phyloP scores from a whole-genome alignment of 371 early-diverging fungal genomes.

The Homolaphlyctis polyrhiza region DNA sequence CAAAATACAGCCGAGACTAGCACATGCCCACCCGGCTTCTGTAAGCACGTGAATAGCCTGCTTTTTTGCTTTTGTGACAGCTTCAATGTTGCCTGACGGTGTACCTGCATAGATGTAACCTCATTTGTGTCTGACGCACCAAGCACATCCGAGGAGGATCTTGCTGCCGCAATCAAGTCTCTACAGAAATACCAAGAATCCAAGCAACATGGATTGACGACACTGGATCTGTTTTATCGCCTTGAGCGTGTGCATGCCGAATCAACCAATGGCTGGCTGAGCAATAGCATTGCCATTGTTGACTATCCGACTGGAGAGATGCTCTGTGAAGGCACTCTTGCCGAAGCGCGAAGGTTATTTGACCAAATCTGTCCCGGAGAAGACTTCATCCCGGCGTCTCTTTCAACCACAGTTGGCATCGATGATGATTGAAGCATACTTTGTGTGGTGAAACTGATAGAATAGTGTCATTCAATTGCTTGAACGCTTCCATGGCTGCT shows the following conservation, averaged over 20 bases:
- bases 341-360: constrained; percentile 49
- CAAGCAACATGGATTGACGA: constrained; percentile 9
- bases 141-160: constrained; percentile 24
- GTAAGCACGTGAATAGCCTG: constrained; percentile 43
- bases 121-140: constrained; percentile 4
- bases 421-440: too few species aligned
- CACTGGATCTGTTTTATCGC: neutral
- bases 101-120: constrained; percentile 7
- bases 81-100: neutral
- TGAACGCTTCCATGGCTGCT: too few species aligned
- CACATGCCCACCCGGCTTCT: constrained; percentile 57
- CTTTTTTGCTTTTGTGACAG: too few species aligned
- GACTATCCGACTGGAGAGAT: constrained; percentile 7
- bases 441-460: too few species aligned
- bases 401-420: too few species aligned
- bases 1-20: constrained; percentile 58
- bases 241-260: neutral
- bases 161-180: constrained; percentile 10
- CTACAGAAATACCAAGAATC: constrained; percentile 9
- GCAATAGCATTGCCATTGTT: constrained; percentile 4
- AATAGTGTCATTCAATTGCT: too few species aligned
- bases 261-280: neutral
- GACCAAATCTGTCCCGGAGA: constrained; percentile 39
- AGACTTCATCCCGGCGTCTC: constrained; percentile 58
- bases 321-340: constrained; percentile 43